Evolutionary conservation across 352 stramenopile species (phyloP).

Genomic region (Globisporangium alternatum): DNA sequence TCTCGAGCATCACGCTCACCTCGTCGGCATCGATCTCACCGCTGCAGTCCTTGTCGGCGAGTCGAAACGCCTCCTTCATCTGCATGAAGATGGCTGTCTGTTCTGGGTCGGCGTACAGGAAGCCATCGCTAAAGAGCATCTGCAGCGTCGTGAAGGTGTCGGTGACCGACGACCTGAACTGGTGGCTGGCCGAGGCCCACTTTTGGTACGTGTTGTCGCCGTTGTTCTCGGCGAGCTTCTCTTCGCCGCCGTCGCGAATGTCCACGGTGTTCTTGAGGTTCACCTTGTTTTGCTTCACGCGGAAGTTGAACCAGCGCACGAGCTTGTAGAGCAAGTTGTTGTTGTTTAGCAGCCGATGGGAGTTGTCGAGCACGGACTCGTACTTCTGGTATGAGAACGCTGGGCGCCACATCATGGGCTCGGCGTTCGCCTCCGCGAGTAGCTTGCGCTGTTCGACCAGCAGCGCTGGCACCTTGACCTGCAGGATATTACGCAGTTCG

Average conservation of each 20-base stretch:
- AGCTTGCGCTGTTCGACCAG: slow-evolving; percentile 59
- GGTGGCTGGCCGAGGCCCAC: slow-evolving; percentile 49
- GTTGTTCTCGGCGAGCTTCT: slow-evolving; percentile 19
- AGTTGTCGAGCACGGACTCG: slow-evolving; percentile 55
- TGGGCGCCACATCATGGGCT: slow-evolving; percentile 69
- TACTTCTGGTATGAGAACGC: slow-evolving; percentile 79
- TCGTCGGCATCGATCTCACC: slow-evolving; percentile 80
- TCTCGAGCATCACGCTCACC: slow-evolving; percentile 71
- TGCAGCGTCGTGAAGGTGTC: slow-evolving; percentile 75
- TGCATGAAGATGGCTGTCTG: slow-evolving; percentile 86
- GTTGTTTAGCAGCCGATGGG: slow-evolving; percentile 72
- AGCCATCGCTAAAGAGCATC: slow-evolving; percentile 69
- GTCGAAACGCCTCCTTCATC: slow-evolving; percentile 82
- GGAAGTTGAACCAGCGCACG: slow-evolving; percentile 73
- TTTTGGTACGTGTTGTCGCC: slow-evolving; percentile 31
- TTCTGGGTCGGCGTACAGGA: slow-evolving; percentile 73
- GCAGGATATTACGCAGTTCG: slow-evolving; percentile 52
- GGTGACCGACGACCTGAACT: slow-evolving; percentile 47
- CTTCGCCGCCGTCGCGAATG: slow-evolving; percentile 37
- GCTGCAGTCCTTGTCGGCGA: slow-evolving; percentile 77
- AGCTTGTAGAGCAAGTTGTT: slow-evolving; percentile 82
- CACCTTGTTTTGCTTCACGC: slow-evolving; percentile 46
- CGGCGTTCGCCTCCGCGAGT: slow-evolving; percentile 55
- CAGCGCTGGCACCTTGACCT: slow-evolving; percentile 51
- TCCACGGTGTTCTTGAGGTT: slow-evolving; percentile 38